Base-by-base conservation (phyloP, 768 basidiomycete species). In the Cyclocybe cylindracea region DNA sequence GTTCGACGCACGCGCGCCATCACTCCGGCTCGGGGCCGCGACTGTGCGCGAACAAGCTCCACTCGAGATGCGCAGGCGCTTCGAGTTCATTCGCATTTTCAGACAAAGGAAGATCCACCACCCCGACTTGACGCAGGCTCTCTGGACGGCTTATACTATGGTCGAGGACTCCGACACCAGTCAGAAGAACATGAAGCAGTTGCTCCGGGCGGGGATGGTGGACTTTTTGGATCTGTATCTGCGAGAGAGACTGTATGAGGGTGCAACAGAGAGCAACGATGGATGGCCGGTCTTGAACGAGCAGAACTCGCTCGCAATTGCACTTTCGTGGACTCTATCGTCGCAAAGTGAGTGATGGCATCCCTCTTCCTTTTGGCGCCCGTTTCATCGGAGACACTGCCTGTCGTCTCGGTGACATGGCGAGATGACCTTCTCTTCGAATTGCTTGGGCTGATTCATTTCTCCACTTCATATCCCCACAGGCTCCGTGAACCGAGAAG, bases 61-160 rank as follows among this genome's bases (percentile, higher is more conserved):
- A 14, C 38, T 61, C 42, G 85, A 86, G 60, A 63, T 83, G 32
- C 64, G 66, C 39, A 72, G 72, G 19, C 75, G 84, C 1, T 75
- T 73, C 50, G 51, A 48, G 1, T 75, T 76, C 0, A 69, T 83
- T n/a, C 70, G 76, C 10, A 61, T 75, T 46, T 71, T 85, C 63
- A 74, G 72, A 16, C 57, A 54, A n/a, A 66, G 67, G 6, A 61
- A 65, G 2, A 49, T 77, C 29, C 64, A 73, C 55, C 59, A 73
- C 51, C 65, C 72, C 29, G 48, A 56, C 11, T 61, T 82, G 7
- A 69, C 66, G 0, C 74, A 79, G 50, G 76, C 75, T 9, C 63
- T 87, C 31, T 79, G 79, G 69, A 74, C 74, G 0, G 74, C 80
- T 46, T 84, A 79, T 59, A 61, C 78, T 34, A 84, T 87, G 80